phyloP scores from a whole-genome alignment of 805 yeast species.

The Lipomyces japonicus region DNA sequence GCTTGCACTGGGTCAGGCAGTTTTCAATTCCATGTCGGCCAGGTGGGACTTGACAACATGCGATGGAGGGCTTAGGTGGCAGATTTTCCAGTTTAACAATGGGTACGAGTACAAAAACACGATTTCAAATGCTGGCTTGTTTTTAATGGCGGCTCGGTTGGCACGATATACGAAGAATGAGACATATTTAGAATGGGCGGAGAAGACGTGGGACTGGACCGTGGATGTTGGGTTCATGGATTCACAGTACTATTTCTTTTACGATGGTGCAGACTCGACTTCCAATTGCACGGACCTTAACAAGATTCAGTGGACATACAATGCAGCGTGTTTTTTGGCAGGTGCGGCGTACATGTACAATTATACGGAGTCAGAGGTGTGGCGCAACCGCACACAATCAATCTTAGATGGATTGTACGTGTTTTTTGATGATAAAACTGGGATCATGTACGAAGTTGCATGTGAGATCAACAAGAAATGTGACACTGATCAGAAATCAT shows the following conservation, averaged over 20 bases:
- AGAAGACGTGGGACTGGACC: constrained; percentile 73
- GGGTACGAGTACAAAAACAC: constrained; percentile 93
- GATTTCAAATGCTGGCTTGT: constrained; percentile 76
- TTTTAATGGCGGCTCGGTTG: constrained; percentile 75
- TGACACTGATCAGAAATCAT: constrained; percentile 85
- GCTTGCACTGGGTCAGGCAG: constrained; percentile 82
- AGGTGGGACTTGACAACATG: constrained; percentile 80
- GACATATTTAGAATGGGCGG: constrained; percentile 68
- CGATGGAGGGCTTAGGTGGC: constrained; percentile 94
- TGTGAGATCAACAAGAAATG: constrained; percentile 67
- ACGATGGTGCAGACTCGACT: constrained; percentile 49
- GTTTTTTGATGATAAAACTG: constrained; percentile 44
- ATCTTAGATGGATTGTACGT: constrained; percentile 54
- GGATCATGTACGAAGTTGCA: constrained; percentile 74
- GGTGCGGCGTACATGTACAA: constrained; percentile 82
- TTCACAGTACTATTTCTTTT: constrained; percentile 36
- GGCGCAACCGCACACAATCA: constrained; percentile 60
- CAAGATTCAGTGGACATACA: constrained; percentile 75
- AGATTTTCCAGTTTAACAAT: constrained; percentile 87
- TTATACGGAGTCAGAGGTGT: constrained; percentile 57
- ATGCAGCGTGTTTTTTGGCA: constrained; percentile 71
- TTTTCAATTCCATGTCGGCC: constrained; percentile 81
- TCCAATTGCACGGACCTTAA: constrained; percentile 61
- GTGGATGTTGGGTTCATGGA: constrained; percentile 45
- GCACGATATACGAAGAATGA: constrained; percentile 75